Base-by-base conservation (phyloP, 805 yeast species). In the Huiozyma sinensis region DNA sequence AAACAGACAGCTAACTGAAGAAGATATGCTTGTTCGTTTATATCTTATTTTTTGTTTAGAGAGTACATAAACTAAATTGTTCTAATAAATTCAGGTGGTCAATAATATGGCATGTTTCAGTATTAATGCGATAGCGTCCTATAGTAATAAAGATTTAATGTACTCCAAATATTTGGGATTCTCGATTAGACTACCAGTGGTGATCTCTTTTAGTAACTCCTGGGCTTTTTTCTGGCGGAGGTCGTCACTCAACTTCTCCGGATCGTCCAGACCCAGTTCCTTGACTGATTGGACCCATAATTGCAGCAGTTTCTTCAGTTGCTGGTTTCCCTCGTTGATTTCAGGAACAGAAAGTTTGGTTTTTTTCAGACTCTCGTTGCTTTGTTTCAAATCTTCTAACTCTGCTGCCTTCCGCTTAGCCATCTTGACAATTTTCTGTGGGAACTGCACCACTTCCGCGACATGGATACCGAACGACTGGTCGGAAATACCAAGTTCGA, bases 381-480 rank as follows among this genome's bases (percentile, higher is more conserved):
- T 58, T 39, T 66, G 58, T 45, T 68, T 65, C 47, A 72, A 69
- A 45, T 77, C 84, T 60, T 86, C 95, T 42, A 92, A 70, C 57
- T 92, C 97, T 5, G 74, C 69, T 0, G 97, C 95, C 61, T 90
- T 90, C 48, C 97, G 76, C 58, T 90, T 92, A 7, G 98, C 96
- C 97, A 92, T 92, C 45, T 77, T 74, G 40, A 92, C 79, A 41
- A 92, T 92, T 63, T 92, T 92, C 27, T 70, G 67, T 2, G 97
- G 98, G 63, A 92, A 92, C 52, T 85, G 83, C 13, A 90, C 97
- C 30, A 90, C 79, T 64, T 92, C 97, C 0, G 97, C 97, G 39
- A 92, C 98, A 60, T 92, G 95, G 40, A 92, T 89, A 64, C 98
- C 98, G 66, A 92, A 92, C 0, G 97, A 88, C 63, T 89, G 92